Evolutionary conservation across 805 yeast species (phyloP).

Genomic region (Candida michaelii): DNA sequence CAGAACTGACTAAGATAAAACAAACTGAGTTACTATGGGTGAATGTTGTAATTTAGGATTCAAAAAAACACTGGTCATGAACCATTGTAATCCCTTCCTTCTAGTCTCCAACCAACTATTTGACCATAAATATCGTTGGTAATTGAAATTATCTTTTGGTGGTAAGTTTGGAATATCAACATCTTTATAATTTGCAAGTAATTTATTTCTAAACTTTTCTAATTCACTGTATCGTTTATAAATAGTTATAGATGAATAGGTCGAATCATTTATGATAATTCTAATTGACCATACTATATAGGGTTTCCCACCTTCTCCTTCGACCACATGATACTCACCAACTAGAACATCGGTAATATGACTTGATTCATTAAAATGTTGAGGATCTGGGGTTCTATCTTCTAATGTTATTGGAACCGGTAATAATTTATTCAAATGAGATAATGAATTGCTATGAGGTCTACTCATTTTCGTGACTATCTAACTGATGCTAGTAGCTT

Average conservation of each 20-base stretch:
- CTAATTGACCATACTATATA: conserved; percentile 42
- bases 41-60: conserved; percentile 46
- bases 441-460: conserved; percentile 19
- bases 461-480: conserved; percentile 7
- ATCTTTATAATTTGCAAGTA: conserved; percentile 47
- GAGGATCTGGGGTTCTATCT: conserved; percentile 15
- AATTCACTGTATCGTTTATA: conserved; percentile 70
- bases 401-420: conserved; percentile 41
- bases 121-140: conserved; percentile 37
- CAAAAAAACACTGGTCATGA: conserved; percentile 53
- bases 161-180: conserved; percentile 50
- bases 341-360: conserved; percentile 43
- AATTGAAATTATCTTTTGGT: conserved; percentile 45
- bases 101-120: conserved; percentile 52
- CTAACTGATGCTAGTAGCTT: too few relatives aligned
- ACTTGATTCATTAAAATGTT: conserved; percentile 21
- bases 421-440: conserved; percentile 28
- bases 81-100: conserved; percentile 59
- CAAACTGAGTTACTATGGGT: conserved; percentile 31
- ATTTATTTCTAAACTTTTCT: conserved; percentile 40
- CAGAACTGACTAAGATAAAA: conserved; percentile 3
- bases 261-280: conserved; percentile 36
- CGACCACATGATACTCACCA: conserved; percentile 38
- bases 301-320: conserved; percentile 37
- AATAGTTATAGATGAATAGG: conserved; percentile 42